Evolutionary conservation across 2,329 filamentous ascomycete species (phyloP).

Genomic region (Gaeumannomyces tritici): DNA sequence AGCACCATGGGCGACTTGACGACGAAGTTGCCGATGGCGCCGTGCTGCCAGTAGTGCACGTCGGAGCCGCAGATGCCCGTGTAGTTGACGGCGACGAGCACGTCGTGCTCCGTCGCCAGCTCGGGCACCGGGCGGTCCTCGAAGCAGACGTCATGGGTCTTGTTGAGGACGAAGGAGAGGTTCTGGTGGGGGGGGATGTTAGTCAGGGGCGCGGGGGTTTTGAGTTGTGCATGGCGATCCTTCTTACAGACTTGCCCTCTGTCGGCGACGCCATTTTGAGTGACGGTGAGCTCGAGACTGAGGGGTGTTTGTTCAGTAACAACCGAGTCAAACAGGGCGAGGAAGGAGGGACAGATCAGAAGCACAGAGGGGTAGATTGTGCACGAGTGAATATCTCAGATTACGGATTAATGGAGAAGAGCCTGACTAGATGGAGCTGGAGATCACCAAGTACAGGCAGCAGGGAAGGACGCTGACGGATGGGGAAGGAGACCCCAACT

Average conservation of each 20-base stretch:
- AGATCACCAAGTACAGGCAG: background rate
- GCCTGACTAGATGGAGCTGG: background rate
- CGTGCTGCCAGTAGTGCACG: conserved; percentile 30
- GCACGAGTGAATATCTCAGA: too few relatives aligned
- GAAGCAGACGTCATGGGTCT: conserved; percentile 61
- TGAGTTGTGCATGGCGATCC: too few relatives aligned
- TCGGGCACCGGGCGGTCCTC: conserved; percentile 66
- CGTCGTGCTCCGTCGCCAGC: conserved; percentile 59
- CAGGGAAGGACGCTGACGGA: background rate
- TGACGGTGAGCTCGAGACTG: background rate
- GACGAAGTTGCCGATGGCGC: conserved; percentile 46
- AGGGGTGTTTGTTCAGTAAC: background rate
- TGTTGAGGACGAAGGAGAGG: conserved; percentile 76
- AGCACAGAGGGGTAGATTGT: too few relatives aligned
- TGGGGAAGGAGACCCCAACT: background rate
- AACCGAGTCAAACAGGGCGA: background rate
- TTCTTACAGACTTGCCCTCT: conserved; percentile 19
- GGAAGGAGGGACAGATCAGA: background rate
- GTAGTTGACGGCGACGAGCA: conserved; percentile 73
- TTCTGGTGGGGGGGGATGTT: conserved; percentile 44
- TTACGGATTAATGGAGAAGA: background rate
- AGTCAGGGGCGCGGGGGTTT: background rate
- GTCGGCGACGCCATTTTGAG: conserved; percentile 12
- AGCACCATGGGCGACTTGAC: conserved; percentile 39
- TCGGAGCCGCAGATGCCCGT: conserved; percentile 74